Evolutionary conservation across 1,139 yeast species (phyloP), one percentile per base, ranked within the genome.

Genomic region (Pneumocystis canis): DNA sequence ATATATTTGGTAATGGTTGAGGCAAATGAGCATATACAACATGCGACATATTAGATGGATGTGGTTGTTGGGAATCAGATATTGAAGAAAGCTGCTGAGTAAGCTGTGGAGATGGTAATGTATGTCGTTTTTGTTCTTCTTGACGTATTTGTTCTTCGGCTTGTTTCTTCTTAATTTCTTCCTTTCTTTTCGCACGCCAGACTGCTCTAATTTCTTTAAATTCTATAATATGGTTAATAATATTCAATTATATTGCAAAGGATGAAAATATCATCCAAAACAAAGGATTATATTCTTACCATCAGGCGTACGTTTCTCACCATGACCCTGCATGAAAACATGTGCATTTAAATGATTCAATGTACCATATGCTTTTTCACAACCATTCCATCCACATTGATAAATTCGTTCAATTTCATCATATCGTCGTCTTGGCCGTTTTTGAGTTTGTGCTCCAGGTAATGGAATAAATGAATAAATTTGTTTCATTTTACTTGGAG

Each of bases 291-390:
- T 5, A 39, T 16, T 39, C 54, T 25, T 47, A 47, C 54, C 92
- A 39, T 84, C 83, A 58, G 88, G 87, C 40, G 80, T 76, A 65
- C 88, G 80, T 67, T 87, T 80, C 62, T 78, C 79, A 6, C 94
- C 94, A 71, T 86, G 94, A 60, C 80, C 81, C 68, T 86, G 87
- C 70, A 86, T 80, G 3, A 81, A 79, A 28, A 86, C 84, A 71
- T 86, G 94, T 16, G 90, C 86, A 71, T 86, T 86, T 61, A 86
- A 75, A 72, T 86, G 94, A 72, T 86, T 86, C 61, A 86, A 75
- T 30, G 89, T 84, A 1, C 94, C 94, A 71, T 86, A 86, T 61
- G 85, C 82, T 73, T 86, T 86, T 58, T 79, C 75, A 70, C 94
- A 86, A 1, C 80, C 82, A 11, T 80, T 79, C 68, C 70, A 82